Evolutionary conservation across 2,329 filamentous ascomycete species (phyloP), one percentile per base, ranked within the genome.

Genomic region (Apiospora aurea): DNA sequence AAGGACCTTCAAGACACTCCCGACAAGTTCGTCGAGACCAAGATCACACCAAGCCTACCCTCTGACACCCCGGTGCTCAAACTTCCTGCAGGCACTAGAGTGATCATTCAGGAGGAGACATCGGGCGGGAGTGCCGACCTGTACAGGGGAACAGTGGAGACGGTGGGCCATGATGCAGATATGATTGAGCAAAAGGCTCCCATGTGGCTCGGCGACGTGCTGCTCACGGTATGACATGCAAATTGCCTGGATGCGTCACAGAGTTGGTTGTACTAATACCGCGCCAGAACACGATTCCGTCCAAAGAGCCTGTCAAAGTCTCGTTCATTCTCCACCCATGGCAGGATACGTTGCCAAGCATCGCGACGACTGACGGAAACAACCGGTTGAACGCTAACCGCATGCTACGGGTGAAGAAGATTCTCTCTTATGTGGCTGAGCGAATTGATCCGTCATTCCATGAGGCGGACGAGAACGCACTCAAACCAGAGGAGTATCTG

Each of bases 361-460:
- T 98, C 69, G 89, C 92, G 44, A 89, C 91, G 34, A 83, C 90
- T 4, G 95, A 97, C 79, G 92, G 92, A 70, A 97, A 96, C 81
- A 96, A 95, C 75, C 92, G 96, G 34, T 87, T 99, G 69, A 99
- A 98, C 80, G 96, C 96, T 14, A 99, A 98, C 79, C 90, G 96
- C 71, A 98, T 99, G 96, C 87, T 99, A 69, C 90, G 96, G 67
- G 94, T 97, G 4, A 96, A 94, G 84, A 99, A 99, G 86, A 96
- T 99, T 29, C 84, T 98, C 72, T 90, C 91, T 0, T 99, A 99
- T 78, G 90, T 99, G 24, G 94, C 95, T 0, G 96, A 99, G 82
- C 89, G 95, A 71, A 96, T 99, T 72, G 96, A 98, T 77, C 87
- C 90, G 10, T 87, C 87, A n/a, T 84, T 88, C 0, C 87, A 91